Conservation (phyloP, 148 eudicot species). For the Rhododendron kiyosumense region DNA sequence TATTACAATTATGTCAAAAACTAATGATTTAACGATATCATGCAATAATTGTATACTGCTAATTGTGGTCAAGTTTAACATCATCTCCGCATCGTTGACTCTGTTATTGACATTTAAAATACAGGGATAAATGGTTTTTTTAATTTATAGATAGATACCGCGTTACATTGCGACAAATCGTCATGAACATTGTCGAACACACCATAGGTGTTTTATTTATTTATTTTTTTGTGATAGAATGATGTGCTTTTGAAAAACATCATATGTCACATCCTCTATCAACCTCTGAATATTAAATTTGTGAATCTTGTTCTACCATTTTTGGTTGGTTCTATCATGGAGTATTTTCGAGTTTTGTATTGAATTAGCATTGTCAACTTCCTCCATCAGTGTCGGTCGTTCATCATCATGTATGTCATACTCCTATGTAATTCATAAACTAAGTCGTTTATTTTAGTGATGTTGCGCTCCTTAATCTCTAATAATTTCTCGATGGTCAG, state of each 20-base stretch:
- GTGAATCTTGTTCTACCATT: neutral
- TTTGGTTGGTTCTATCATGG: neutral
- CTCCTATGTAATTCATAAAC: neutral
- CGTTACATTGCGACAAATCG: too few species aligned
- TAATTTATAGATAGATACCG: neutral
- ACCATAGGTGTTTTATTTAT: neutral
- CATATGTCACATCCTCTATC: neutral
- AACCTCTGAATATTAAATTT: neutral
- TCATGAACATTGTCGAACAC: neutral
- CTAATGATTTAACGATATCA: neutral
- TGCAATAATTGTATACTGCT: neutral
- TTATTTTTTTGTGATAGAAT: too few species aligned
- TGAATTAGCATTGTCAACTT: neutral
- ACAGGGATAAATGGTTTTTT: neutral
- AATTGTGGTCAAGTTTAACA: neutral
- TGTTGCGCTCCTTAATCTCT: neutral
- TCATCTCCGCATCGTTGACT: neutral
- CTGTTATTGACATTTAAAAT: neutral
- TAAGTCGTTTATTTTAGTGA: neutral
- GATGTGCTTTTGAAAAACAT: neutral
- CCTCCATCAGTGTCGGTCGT: neutral
- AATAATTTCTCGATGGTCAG: neutral
- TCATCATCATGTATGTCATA: neutral
- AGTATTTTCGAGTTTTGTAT: neutral
- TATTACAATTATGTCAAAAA: neutral